Percentiles rank a stretch among this genome's conserved stretches.
phyloP scores from a whole-genome alignment of 805 yeast genomes.

The Ogataea minuta region DNA sequence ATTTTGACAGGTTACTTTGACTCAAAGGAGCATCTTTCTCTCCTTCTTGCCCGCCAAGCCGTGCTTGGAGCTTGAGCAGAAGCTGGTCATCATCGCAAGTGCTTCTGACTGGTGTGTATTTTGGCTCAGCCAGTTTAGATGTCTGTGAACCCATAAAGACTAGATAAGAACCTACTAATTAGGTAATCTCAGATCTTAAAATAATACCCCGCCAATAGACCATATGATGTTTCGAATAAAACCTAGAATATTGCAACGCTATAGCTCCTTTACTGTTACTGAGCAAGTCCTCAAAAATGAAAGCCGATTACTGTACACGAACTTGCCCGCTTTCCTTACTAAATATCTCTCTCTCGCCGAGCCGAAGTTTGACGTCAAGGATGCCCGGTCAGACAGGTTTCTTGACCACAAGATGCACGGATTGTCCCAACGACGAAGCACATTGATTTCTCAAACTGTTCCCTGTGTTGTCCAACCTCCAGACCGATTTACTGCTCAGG shows the following conservation, averaged over 20 bases:
- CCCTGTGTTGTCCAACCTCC: not conserved
- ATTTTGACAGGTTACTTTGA: slow-evolving; percentile 34
- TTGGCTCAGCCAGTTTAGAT: slow-evolving; percentile 24
- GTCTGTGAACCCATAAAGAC: slow-evolving; percentile 28
- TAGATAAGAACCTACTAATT: slow-evolving; percentile 3
- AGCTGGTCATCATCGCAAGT: slow-evolving; percentile 31
- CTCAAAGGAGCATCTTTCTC: slow-evolving; percentile 32
- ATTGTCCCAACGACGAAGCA: slow-evolving; percentile 1
- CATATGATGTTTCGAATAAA: not conserved
- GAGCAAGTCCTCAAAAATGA: not conserved
- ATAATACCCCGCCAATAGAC: slow-evolving; percentile 9
- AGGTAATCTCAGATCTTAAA: not conserved
- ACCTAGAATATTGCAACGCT: not conserved
- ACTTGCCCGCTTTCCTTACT: not conserved
- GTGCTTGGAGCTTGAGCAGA: slow-evolving; percentile 30
- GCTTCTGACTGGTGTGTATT: slow-evolving; percentile 19
- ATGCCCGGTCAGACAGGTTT: not conserved
- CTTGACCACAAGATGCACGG: slow-evolving; percentile 3
- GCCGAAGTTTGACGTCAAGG: not conserved
- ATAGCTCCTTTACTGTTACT: not conserved
- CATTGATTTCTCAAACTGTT: slow-evolving; percentile 1
- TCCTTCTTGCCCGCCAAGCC: slow-evolving; percentile 16
- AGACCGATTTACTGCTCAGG: not conserved
- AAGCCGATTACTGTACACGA: too few relatives aligned
- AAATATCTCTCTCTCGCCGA: slow-evolving; percentile 1